These are phyloP conservation scores for Stereum hirsutum DNA, from an alignment of 1,284 basidiomycete species.

Conservation along the genomic window DNA sequence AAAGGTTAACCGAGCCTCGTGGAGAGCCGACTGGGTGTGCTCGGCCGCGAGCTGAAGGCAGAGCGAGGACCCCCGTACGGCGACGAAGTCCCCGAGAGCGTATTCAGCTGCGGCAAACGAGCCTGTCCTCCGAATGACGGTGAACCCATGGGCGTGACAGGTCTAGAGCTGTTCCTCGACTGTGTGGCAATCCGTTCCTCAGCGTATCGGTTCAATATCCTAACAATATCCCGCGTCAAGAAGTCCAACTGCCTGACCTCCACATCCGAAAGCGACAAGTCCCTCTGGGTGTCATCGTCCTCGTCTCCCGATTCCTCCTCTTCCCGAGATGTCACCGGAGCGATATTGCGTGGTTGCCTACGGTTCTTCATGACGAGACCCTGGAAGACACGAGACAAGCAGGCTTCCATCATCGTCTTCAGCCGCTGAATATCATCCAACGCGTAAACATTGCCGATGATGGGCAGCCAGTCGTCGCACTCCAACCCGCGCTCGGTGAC, in stretches of 20 bases:
- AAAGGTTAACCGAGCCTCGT: too few species aligned
- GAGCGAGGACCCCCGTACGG: slow-evolving; percentile 38
- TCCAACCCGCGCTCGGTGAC: slow-evolving; percentile 65
- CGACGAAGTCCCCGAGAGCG: slow-evolving; percentile 45
- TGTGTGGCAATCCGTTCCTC: slow-evolving; percentile 47
- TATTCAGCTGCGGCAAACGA: slow-evolving; percentile 20
- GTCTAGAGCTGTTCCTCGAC: slow-evolving; percentile 52
- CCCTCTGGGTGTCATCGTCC: slow-evolving; percentile 28
- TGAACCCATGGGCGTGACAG: slow-evolving; percentile 52
- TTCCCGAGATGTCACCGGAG: slow-evolving; percentile 35
- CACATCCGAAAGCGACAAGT: slow-evolving; percentile 44
- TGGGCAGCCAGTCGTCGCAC: slow-evolving; percentile 89
- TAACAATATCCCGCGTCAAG: slow-evolving; percentile 67
- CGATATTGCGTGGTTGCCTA: slow-evolving; percentile 22
- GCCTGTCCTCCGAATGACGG: slow-evolving; percentile 29
- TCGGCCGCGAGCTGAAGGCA: slow-evolving; percentile 48
- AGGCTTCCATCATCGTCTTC: slow-evolving; percentile 75
- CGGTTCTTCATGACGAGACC: slow-evolving; percentile 56
- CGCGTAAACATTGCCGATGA: slow-evolving; percentile 69
- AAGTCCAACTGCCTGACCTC: slow-evolving; percentile 72
- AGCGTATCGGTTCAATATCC: slow-evolving; percentile 58
- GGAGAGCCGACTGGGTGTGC: slow-evolving; percentile 49
- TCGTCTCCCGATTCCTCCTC: slow-evolving; percentile 59
- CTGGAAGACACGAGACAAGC: slow-evolving; percentile 89
- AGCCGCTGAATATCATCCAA: slow-evolving; percentile 83